Percentiles rank a stretch among this genome's conserved stretches.
phyloP scores from a whole-genome alignment of 345 rosid species.

The Brassica cretica region DNA sequence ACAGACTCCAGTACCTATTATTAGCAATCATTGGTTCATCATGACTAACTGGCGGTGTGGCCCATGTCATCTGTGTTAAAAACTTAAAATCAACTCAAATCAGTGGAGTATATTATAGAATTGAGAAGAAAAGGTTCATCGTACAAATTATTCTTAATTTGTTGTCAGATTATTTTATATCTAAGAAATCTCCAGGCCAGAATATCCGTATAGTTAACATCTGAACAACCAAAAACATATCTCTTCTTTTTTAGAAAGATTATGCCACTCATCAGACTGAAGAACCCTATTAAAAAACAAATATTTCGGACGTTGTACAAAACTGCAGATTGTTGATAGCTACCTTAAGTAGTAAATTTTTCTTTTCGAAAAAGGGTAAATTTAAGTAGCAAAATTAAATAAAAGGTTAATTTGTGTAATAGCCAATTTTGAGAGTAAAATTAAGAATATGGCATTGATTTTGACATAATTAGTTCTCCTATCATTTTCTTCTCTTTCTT shows the following conservation, averaged over 20 bases:
- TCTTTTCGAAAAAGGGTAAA: no score
- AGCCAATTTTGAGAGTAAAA: no score
- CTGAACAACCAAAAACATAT: background rate
- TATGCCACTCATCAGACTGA: background rate
- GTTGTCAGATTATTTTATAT: background rate
- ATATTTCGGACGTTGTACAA: background rate
- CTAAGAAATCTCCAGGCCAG: background rate
- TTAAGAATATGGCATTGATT: no score
- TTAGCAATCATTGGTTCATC: slow-evolving; percentile 15
- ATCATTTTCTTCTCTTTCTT: no score
- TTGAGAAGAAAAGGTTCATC: background rate
- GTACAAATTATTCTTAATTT: background rate
- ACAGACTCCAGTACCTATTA: background rate
- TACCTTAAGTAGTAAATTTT: no score
- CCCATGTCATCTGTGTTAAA: background rate
- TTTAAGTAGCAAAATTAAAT: background rate
- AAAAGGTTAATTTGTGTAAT: no score
- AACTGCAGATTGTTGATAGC: background rate
- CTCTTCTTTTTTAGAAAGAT: background rate
- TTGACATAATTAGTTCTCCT: no score
- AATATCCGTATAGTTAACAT: background rate
- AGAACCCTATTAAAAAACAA: background rate
- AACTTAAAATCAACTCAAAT: no score
- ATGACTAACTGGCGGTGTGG: background rate
- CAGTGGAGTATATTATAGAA: background rate